Evolutionary conservation across 805 yeast species (phyloP), one percentile per base, ranked within the genome.

Genomic region (Pichia californica): DNA sequence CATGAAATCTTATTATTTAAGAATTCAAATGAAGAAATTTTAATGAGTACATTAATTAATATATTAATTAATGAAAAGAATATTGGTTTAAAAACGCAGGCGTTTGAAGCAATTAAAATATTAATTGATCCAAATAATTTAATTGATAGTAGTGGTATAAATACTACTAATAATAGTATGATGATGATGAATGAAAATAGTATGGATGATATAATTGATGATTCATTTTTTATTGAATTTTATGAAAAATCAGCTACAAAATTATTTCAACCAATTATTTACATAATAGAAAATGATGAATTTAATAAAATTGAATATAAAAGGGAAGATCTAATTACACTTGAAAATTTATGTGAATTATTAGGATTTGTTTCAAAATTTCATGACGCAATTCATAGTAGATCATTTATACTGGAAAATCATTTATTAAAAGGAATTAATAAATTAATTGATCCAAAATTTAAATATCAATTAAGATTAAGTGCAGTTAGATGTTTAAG

Each of bases 101-200:
- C 89, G 0, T 79, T 76, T 49, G 96, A 88, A 62, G 95, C 96
- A 1, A 62, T 89, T 38, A 81, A 81, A 56, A 78, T 81, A 2
- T 62, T 89, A 28, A 67, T 89, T 13, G 89, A 84, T 55, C 81
- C 86, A 1, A 63, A 48, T 7, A 57, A 52, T 36, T 19, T 51
- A 4, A 35, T 40, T 11, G 46, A 47, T 3, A 16, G 36, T 3
- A 35, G 43, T 13, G 25, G 36, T 46, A 9, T 5, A 5, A 8
- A 15, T 6, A 23, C 6, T 23, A 16, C 36, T 3, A 35, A 44
- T n/a, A 29, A 38, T 47, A 9, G n/a, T 7, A 5, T 9, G 10
- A 19, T 21, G 5, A 16, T 20, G 4, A 29, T 42, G 8, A 25
- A 36, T 25, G 19, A 25, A 11, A 27, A 50, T 30, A 38, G 47